Evolutionary conservation across 306 rosid genomes (phyloP), one percentile per base, ranked within the genome.

Genomic region (Gleditsia sinensis): DNA sequence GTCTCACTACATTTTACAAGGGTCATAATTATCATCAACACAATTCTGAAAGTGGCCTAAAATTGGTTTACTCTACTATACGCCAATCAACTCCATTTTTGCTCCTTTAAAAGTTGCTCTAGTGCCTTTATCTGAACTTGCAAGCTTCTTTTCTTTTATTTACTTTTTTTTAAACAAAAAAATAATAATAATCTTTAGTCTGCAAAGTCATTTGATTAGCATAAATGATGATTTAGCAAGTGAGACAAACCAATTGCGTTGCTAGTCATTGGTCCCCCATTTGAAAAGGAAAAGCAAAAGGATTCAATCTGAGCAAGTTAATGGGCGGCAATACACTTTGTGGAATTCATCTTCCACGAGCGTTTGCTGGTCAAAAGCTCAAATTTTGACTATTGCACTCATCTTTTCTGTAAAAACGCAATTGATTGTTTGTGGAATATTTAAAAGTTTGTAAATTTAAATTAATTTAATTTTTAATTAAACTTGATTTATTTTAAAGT

Each of bases 241-340:
- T 51, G 7, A 58, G 14, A 79, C 42, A 56, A 50, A 25, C 65
- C 45, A 46, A 46, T 68, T 64, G 12, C 56, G 23, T 36, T 73
- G 9, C 14, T 66, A 66, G 83, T 72, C 75, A 42, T 24, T 46
- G 83, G 68, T 56, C 9, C 50, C 68, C 36, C 53, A 55, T 48
- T 55, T 65, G 74, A 34, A 14, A 37, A 65, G 57, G 14, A 36
- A 70, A 62, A 62, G 28, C 59, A 67, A 53, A 42, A 17, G 14
- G 36, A 37, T 69, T 28, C 48, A 3, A 0, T 37, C 12, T 37
- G 9, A 37, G 51, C 12, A 53, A 19, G 5, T 57, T 75, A 40
- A 75, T 66, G 67, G 48, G 46, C 12, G 42, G 42, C 79, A 63
- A n/a, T 2, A 48, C 51, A 67, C 57, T 65, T 7, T 58, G 46